Base-by-base conservation (phyloP, 2,329 filamentous ascomycete species). In the Monilinia fructigena region DNA sequence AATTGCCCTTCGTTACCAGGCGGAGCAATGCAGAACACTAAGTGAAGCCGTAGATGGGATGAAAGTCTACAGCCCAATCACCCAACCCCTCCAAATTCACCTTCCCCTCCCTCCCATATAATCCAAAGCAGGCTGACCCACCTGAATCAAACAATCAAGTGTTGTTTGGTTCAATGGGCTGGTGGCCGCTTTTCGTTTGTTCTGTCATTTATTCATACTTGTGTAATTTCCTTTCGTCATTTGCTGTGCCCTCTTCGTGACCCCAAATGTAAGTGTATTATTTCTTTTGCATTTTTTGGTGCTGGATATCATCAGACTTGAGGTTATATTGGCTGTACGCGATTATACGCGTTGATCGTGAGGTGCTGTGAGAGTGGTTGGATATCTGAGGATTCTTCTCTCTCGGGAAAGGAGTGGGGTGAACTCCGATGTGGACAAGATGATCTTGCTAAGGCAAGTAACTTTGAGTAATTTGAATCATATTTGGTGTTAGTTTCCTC, bases 231-330 rank as follows among this genome's bases (percentile, higher is more conserved):
- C 31, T 26, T 10, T 11, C 45, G n/a, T 3, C 4, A 2, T 11
- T 35, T 60, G 42, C 40, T 45, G 28, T 58, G 26, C 38, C 55
- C n/a, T 48, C 4, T 0, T 26, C 47, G 20, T 12, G 28, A 23
- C 23, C 3, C 12, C 20, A 14, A 38, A 38, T 61, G 45, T 38
- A 61, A 50, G 45, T 50, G 16, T 61, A n/a, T 61, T 20, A 61
- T 61, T 40, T 61, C 45, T 50, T 50, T 40, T 61, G 31, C 31
- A 31, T 20, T 61, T 61, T 60, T 50, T 20, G 14, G 20, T 23
- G 11, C 45, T 48, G 20, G 12, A 16, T 11, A 35, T 23, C 16
- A 14, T 23, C 16, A 14, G 28, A n/a, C 18, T 14, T 38, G 45
- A 48, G 20, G 45, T 48, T 23, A 28, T 20, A 14, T 14, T 28